Base-by-base conservation (phyloP, 2,329 filamentous ascomycete genomes). In the Gnomoniopsis smithogilvyi region DNA sequence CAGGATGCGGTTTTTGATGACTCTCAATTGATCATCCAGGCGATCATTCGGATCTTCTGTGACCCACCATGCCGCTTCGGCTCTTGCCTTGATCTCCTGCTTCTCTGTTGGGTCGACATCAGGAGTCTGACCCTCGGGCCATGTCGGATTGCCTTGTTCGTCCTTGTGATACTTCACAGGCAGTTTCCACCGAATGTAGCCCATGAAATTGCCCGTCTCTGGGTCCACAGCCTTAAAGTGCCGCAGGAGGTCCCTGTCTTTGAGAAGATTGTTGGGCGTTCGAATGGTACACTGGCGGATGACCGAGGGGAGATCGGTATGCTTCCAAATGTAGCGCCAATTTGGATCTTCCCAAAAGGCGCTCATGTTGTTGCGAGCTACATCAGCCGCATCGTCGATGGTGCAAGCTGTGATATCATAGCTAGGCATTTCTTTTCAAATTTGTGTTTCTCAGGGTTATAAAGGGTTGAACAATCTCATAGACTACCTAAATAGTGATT, bases 191-290 rank as follows among this genome's bases (percentile, higher is more conserved):
- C 66, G 62, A 17, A 56, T 61, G 53, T 66, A 67, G 1, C 66
- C 66, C 2, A 67, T 36, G 7, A 66, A 24, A 34, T 55, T 46
- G 17, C 64, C 63, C 12, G 65, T 67, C 41, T 30, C 50, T 4
- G 55, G 48, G 36, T 67, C 64, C 22, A 67, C 62, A 26, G 64
- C 66, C 48, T 63, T 65, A 36, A 62, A 58, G 51, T 67, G 65
- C 10, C 66, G 63, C 22, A 54, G 19, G 10, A 49, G 48, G 3
- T 34, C 57, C 2, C 64, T 58, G 45, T 66, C 58, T 22, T 49
- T 46, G n/a, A 66, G 60, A 14, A 67, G 59, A 46, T 63, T 65
- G n/a, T 57, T 59, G 17, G 61, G 59, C 4, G 41, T 21, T 14
- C 59, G 55, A 33, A 45, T 52, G 10, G 38, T 34, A 38, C 49